These are phyloP conservation scores for Oleoguttula mirabilis DNA, from an alignment of 495 filamentous ascomycete species.

Conservation along the genomic window DNA sequence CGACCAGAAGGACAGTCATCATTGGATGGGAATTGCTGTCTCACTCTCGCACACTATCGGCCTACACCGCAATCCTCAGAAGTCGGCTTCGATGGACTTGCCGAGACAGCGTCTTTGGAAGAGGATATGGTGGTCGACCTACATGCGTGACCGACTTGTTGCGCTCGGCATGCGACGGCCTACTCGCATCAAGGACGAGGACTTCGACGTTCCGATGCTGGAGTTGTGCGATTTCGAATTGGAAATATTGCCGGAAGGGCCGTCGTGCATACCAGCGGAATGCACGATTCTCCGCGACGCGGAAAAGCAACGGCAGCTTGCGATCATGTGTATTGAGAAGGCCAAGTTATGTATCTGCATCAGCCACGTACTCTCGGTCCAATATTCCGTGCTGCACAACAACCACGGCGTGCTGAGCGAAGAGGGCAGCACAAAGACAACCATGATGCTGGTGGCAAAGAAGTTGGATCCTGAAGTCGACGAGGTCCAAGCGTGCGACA, in stretches of 20 bases:
- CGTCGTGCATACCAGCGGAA: slow-evolving; percentile 47
- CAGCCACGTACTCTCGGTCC: slow-evolving; percentile 68
- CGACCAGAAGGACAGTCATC: slow-evolving; percentile 83
- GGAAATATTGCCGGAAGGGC: slow-evolving; percentile 48
- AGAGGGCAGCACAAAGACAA: slow-evolving; percentile 60
- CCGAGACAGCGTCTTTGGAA: slow-evolving; percentile 71
- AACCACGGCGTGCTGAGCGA: slow-evolving; percentile 51
- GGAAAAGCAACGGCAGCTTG: slow-evolving; percentile 57
- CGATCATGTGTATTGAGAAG: slow-evolving; percentile 81
- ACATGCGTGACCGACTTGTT: slow-evolving; percentile 79
- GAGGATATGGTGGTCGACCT: slow-evolving; percentile 89
- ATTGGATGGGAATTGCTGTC: slow-evolving; percentile 82
- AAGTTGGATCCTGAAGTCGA: slow-evolving; percentile 66
- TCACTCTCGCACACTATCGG: slow-evolving; percentile 76
- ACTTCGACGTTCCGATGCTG: slow-evolving; percentile 83
- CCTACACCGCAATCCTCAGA: slow-evolving; percentile 65
- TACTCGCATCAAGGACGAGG: slow-evolving; percentile 76
- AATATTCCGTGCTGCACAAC: slow-evolving; percentile 80
- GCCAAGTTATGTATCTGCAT: slow-evolving; percentile 79
- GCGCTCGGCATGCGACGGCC: slow-evolving; percentile 83
- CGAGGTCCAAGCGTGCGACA: slow-evolving; percentile 60
- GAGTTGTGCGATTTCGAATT: slow-evolving; percentile 74
- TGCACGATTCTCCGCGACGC: slow-evolving; percentile 54
- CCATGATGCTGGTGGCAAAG: slow-evolving; percentile 81
- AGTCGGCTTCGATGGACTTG: slow-evolving; percentile 52